Conservation (phyloP, 139 green algal genomes). For the Yamagishiella unicocca region DNA sequence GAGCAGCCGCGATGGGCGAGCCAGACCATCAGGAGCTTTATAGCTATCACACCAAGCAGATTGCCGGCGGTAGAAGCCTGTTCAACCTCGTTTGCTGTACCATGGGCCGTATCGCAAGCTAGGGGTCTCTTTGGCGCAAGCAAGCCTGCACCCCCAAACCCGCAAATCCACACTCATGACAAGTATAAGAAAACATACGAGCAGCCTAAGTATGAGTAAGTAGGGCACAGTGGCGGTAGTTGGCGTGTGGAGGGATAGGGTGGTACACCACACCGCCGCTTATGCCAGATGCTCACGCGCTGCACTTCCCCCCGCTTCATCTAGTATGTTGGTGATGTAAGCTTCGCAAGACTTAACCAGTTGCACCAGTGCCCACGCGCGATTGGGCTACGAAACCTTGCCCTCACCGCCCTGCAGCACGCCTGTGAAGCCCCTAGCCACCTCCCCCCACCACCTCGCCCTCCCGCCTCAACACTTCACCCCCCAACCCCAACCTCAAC, state of each 20-base stretch:
- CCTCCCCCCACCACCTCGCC: not conserved
- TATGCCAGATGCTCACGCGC: too few relatives aligned
- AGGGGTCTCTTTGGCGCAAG: slow-evolving; percentile 17
- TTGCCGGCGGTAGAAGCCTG: not conserved
- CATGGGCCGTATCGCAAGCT: not conserved
- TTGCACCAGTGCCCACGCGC: too few relatives aligned
- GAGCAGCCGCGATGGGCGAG: not conserved
- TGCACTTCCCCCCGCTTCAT: too few relatives aligned
- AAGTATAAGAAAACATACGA: slow-evolving; percentile 51
- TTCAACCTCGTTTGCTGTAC: not conserved
- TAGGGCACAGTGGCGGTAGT: too few relatives aligned
- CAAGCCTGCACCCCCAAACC: slow-evolving; percentile 15
- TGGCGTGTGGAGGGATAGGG: too few relatives aligned
- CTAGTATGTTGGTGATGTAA: too few relatives aligned
- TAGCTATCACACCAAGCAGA: too few relatives aligned
- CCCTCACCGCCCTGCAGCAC: too few relatives aligned
- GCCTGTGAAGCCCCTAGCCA: too few relatives aligned
- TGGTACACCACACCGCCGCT: too few relatives aligned
- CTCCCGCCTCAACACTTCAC: not conserved
- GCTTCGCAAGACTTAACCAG: not conserved
- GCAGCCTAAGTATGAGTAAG: slow-evolving; percentile 52
- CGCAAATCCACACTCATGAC: slow-evolving; percentile 52
- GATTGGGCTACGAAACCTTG: too few relatives aligned
- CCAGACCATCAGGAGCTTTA: not conserved
- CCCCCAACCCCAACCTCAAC: not conserved